Evolutionary conservation across 805 yeast genomes (phyloP).

Genomic region (Peterozyma xylosa): DNA sequence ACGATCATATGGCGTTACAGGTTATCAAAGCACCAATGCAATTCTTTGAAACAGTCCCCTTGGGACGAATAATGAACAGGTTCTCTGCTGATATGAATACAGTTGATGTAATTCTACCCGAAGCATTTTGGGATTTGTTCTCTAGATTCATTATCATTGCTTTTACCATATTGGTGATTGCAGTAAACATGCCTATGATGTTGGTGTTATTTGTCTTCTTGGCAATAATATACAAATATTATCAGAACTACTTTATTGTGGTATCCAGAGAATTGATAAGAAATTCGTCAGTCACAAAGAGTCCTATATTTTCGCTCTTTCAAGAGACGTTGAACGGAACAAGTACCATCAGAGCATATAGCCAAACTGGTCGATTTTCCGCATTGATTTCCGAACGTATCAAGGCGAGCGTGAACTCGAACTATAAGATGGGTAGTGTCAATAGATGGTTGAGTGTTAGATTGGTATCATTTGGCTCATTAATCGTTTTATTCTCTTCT

Average conservation of each 20-base stretch:
- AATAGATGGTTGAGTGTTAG: conserved; percentile 64
- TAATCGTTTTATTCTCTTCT: conserved; percentile 45
- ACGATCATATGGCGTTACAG: conserved; percentile 46
- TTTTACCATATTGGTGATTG: conserved; percentile 45
- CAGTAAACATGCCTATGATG: conserved; percentile 47
- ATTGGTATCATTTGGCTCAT: conserved; percentile 52
- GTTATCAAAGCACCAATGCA: conserved; percentile 56
- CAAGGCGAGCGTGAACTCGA: conserved; percentile 39
- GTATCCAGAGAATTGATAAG: conserved; percentile 77
- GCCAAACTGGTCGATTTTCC: conserved; percentile 57
- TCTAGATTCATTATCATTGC: conserved; percentile 33
- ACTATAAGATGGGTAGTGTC: conserved; percentile 43
- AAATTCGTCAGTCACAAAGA: conserved; percentile 55
- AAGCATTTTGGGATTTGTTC: conserved; percentile 40
- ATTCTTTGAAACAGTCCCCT: conserved; percentile 63
- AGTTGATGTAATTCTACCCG: conserved; percentile 52
- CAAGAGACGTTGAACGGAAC: conserved; percentile 78
- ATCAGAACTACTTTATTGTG: conserved; percentile 61
- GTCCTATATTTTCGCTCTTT: conserved; percentile 76
- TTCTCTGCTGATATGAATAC: conserved; percentile 56
- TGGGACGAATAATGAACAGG: conserved; percentile 59
- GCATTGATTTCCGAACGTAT: conserved; percentile 43
- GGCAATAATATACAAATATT: conserved; percentile 53
- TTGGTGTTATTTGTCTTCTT: conserved; percentile 38
- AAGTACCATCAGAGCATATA: conserved; percentile 70